Evolutionary conservation across 805 yeast genomes (phyloP).

Genomic region (Myxozyma neglecta): DNA sequence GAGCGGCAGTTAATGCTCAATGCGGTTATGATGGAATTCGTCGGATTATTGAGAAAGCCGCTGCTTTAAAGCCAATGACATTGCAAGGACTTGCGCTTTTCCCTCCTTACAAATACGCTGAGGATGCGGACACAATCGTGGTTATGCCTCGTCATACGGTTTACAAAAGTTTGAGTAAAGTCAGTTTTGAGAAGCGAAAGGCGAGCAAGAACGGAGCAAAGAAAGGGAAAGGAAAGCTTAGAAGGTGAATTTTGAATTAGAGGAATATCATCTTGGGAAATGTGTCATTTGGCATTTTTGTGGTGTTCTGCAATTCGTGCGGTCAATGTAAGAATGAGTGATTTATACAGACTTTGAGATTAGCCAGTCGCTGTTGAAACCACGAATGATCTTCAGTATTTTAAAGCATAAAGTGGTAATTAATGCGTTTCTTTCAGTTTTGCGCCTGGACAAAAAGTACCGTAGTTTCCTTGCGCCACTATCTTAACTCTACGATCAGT

Average conservation of each 20-base stretch:
- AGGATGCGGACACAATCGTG: constrained; percentile 26
- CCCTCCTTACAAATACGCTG: constrained; percentile 25
- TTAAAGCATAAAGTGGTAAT: too few species aligned
- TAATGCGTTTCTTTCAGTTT: too few species aligned
- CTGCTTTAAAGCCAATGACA: constrained; percentile 20
- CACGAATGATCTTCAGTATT: too few species aligned
- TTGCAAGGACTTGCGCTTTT: constrained; percentile 26
- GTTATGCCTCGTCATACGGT: constrained; percentile 18
- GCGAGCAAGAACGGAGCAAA: background rate
- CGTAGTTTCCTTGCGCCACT: too few species aligned
- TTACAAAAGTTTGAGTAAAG: background rate
- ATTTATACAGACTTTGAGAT: too few species aligned
- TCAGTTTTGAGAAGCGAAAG: background rate
- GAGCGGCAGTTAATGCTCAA: constrained; percentile 12
- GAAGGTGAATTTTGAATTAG: background rate
- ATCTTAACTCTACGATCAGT: too few species aligned
- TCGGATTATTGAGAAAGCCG: constrained; percentile 30
- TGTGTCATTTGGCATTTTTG: too few species aligned
- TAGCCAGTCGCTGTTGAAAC: too few species aligned
- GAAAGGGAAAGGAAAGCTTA: background rate
- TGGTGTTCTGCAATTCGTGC: too few species aligned
- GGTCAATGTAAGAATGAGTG: too few species aligned
- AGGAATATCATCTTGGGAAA: too few species aligned
- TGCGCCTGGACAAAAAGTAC: too few species aligned
- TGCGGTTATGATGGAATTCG: constrained; percentile 32